These are phyloP conservation scores for Aspergillus wentii DNA, from an alignment of 495 filamentous ascomycete genomes.

Conservation along the genomic window DNA sequence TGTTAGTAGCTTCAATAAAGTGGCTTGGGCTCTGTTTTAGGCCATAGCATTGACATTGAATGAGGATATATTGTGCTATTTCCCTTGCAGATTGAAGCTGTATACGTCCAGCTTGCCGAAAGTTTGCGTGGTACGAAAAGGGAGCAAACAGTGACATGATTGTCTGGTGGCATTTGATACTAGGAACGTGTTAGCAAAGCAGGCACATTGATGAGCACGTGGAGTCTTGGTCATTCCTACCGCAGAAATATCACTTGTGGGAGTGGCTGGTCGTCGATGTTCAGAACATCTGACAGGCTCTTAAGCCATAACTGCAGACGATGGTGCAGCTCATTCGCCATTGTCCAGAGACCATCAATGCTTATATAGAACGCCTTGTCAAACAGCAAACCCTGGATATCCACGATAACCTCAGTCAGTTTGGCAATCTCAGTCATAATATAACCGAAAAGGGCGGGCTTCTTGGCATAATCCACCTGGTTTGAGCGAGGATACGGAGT, in stretches of 20 bases:
- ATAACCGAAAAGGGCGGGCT: slow-evolving; percentile 27
- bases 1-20: slow-evolving; percentile 26
- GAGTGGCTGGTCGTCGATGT: slow-evolving; percentile 18
- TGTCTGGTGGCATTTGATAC: slow-evolving; percentile 25
- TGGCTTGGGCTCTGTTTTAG: slow-evolving; percentile 29
- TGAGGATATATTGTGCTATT: slow-evolving; percentile 26
- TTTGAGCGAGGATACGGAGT: slow-evolving; percentile 36
- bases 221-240: too few relatives aligned
- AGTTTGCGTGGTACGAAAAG: slow-evolving; percentile 15
- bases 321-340: slow-evolving; percentile 15
- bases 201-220: too few relatives aligned
- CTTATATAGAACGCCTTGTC: slow-evolving; percentile 13
- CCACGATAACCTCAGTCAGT: slow-evolving; percentile 20
- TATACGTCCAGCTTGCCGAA: slow-evolving; percentile 13
- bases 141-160: slow-evolving; percentile 20
- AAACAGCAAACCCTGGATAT: slow-evolving; percentile 24
- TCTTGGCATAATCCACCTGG: slow-evolving; percentile 19
- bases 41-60: slow-evolving; percentile 27
- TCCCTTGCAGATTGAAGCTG: slow-evolving; percentile 22
- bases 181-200: slow-evolving; percentile 4
- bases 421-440: slow-evolving; percentile 18
- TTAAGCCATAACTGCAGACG: slow-evolving; percentile 23
- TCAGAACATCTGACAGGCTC: slow-evolving; percentile 16
- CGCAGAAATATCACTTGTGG: slow-evolving; percentile 33
- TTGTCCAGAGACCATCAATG: slow-evolving; percentile 15